Conservation (phyloP, 495 filamentous ascomycete species). For the Chaetomium cochliodes region DNA sequence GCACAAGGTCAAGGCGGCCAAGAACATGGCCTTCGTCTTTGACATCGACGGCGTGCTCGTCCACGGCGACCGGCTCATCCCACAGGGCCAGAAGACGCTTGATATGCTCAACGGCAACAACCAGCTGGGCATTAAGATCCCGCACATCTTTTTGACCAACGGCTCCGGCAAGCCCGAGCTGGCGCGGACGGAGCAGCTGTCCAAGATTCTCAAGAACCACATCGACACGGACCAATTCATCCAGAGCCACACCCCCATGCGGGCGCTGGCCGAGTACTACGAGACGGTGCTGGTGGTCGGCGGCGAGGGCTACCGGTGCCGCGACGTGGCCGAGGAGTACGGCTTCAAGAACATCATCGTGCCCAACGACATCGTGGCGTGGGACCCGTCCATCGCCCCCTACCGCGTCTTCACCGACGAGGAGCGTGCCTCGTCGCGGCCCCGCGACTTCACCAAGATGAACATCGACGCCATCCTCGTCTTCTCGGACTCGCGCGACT, state of each 20-base stretch:
- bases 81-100: slow-evolving; percentile 57
- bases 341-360: slow-evolving; percentile 66
- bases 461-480: slow-evolving; percentile 83
- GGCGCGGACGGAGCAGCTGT: slow-evolving; percentile 57
- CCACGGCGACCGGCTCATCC: slow-evolving; percentile 63
- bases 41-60: slow-evolving; percentile 68
- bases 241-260: slow-evolving; percentile 67
- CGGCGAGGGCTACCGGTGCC: slow-evolving; percentile 63
- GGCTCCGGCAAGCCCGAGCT: slow-evolving; percentile 63
- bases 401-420: slow-evolving; percentile 61
- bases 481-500: slow-evolving; percentile 81
- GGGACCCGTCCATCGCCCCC: slow-evolving; percentile 60
- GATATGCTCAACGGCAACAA: slow-evolving; percentile 67
- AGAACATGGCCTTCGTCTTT: slow-evolving; percentile 68
- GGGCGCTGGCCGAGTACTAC: slow-evolving; percentile 65
- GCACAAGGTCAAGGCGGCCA: slow-evolving; percentile 63
- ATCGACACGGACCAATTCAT: slow-evolving; percentile 66
- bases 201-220: slow-evolving; percentile 56
- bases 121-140: slow-evolving; percentile 67
- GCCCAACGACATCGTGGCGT: slow-evolving; percentile 65
- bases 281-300: slow-evolving; percentile 64
- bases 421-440: slow-evolving; percentile 56
- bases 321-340: slow-evolving; percentile 64
- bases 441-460: slow-evolving; percentile 61
- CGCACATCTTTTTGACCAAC: slow-evolving; percentile 69